Evolutionary conservation across 495 filamentous ascomycete genomes (phyloP).

Genomic region (Opeltia flavorubescens): DNA sequence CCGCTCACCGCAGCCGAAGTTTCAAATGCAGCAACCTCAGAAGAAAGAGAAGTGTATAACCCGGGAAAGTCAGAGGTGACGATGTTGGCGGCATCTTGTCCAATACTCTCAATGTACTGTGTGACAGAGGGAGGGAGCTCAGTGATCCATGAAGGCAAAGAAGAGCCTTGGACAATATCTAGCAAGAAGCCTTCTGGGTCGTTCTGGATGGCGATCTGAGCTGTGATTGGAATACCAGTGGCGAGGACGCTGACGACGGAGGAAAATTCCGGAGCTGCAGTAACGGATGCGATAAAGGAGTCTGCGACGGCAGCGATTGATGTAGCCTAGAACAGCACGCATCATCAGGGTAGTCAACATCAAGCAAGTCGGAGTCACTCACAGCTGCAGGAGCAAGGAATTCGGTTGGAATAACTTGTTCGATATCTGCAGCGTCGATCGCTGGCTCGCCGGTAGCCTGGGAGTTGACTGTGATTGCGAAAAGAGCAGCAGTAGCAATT

Average conservation of each 20-base stretch:
- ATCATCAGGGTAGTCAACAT: not conserved
- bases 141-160: not conserved
- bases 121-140: not conserved
- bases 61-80: not conserved
- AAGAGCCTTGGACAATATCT: not conserved
- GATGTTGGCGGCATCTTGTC: not conserved
- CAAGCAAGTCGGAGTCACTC: not conserved
- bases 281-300: not conserved
- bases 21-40: not conserved
- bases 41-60: not conserved
- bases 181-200: not conserved
- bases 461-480: not conserved
- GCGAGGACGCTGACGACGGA: not conserved
- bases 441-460: not conserved
- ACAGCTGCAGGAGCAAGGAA: not conserved
- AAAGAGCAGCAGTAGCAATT: not conserved
- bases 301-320: not conserved
- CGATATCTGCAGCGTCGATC: not conserved
- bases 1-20: not conserved
- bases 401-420: not conserved
- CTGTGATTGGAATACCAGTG: not conserved
- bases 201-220: not conserved
- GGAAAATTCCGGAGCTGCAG: not conserved
- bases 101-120: not conserved
- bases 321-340: not conserved